Evolutionary conservation across 192 early-diverging fungal species (phyloP).

Genomic region (Entomortierella parvispora): DNA sequence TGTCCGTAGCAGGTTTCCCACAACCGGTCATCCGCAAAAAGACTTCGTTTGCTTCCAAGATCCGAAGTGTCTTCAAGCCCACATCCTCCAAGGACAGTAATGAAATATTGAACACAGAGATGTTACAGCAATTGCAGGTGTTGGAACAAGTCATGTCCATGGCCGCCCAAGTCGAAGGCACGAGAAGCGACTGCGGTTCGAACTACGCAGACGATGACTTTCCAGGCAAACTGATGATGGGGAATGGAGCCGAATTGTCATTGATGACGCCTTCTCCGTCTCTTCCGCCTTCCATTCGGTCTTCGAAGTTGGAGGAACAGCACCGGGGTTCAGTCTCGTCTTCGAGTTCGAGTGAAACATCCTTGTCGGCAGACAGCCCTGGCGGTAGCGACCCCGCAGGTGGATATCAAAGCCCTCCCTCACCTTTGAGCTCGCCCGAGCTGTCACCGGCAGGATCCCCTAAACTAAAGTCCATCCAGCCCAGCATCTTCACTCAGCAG

Average conservation of each 20-base stretch:
- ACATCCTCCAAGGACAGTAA: not conserved
- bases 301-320: constrained; percentile 6
- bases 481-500: not conserved
- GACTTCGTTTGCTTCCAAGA: constrained; percentile 27
- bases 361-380: constrained; percentile 13
- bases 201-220: not conserved
- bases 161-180: no score
- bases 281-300: no score
- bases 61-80: constrained; percentile 40
- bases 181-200: not conserved
- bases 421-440: constrained; percentile 39
- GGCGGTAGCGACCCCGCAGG: no score
- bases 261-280: not conserved
- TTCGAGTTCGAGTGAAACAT: constrained; percentile 24
- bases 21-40: constrained; percentile 13
- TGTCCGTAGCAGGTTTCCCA: not conserved
- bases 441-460: constrained; percentile 37
- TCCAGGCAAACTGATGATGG: constrained; percentile 1
- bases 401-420: constrained; percentile 4
- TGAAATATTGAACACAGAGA: not conserved
- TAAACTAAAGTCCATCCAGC: constrained; percentile 9
- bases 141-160: no score
- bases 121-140: no score
- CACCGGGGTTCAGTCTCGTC: constrained; percentile 47
- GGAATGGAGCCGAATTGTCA: not conserved